Base-by-base conservation (phyloP, 2,329 filamentous ascomycete genomes). In the Fusarium nematophilum region DNA sequence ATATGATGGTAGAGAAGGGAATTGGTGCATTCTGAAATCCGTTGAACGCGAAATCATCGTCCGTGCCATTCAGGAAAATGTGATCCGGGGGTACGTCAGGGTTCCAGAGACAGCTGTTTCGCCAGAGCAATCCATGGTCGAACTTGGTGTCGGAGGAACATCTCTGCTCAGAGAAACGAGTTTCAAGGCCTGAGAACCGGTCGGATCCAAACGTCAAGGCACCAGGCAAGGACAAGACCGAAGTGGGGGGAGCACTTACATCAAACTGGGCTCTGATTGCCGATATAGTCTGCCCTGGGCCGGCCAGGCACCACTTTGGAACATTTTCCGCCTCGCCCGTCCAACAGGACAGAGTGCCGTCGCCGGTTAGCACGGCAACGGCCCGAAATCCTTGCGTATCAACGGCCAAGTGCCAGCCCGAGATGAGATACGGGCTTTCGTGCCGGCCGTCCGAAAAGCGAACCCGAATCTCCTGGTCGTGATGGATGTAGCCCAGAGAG, bases 401-500 rank as follows among this genome's bases (percentile, higher is more conserved):
- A 10, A 53, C 27, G 1, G 59, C 59, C 3, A 59, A 3, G 1
- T 53, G 46, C 50, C 50, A 62, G 2, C 55, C 55, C 2, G 36
- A 18, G n/a, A 62, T 48, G 13, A n/a, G 6, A 26, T 51, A 56
- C 11, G 53, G 33, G 7, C 10, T 7, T 11, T 21, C 9, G 8
- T 27, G 9, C 4, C 27, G 31, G 3, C 11, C 9, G n/a, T 31
- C n/a, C 9, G 37, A 13, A 9, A 59, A 45, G 9, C 9, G 0
- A 29, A 62, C 27, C 6, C 10, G 26, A 10, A 50, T 14, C 18
- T 59, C 52, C 4, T 23, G 14, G 10, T 26, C 9, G n/a, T 6
- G 9, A n/a, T 62, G 56, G 26, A 62, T 38, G 7, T 62, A 62
- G 8, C 59, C 59, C 10, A 62, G 30, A 3, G 6, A 18, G 7